Percentiles rank a stretch among this genome's conserved stretches.
Evolutionary conservation across 805 yeast species (phyloP).

Genomic region (Lipomyces starkeyi): DNA sequence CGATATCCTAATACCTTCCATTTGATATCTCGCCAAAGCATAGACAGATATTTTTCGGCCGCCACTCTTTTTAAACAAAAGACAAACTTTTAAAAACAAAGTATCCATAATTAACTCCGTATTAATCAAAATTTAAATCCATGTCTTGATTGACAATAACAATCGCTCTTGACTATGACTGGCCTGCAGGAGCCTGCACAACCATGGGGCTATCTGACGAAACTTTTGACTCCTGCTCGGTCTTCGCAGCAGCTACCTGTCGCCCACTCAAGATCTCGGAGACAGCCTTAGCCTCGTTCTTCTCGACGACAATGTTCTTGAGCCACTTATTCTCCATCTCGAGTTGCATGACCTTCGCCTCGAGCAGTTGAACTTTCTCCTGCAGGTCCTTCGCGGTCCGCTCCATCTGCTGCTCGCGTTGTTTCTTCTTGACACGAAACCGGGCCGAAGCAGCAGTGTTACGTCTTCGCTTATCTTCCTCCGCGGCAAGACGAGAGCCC

Average conservation of each 20-base stretch:
- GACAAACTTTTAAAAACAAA: not conserved
- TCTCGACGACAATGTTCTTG: constrained; percentile 81
- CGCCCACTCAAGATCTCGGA: constrained; percentile 24
- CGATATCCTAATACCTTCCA: not conserved
- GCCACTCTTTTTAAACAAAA: not conserved
- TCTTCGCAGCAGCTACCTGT: not conserved
- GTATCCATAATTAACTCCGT: not conserved
- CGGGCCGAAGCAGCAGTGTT: constrained; percentile 96
- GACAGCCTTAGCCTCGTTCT: constrained; percentile 50
- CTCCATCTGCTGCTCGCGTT: constrained; percentile 92
- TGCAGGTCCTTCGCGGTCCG: constrained; percentile 72
- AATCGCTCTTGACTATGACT: not conserved
- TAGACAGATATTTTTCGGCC: not conserved
- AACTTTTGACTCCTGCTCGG: constrained; percentile 6
- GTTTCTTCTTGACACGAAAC: constrained; percentile 88
- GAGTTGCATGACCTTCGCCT: constrained; percentile 75
- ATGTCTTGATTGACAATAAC: not conserved
- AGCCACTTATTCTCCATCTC: constrained; percentile 93
- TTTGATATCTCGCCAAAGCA: not conserved
- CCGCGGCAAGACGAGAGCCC: constrained; percentile 46
- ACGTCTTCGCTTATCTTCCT: constrained; percentile 77
- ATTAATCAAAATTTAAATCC: not conserved
- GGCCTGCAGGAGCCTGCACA: not conserved
- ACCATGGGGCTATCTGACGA: not conserved
- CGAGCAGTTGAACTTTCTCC: constrained; percentile 68